Percentiles rank a stretch among this genome's conserved stretches.
Evolutionary conservation across 176 grass and related monocot genomes (phyloP).

Genomic region (Zea luxurians): DNA sequence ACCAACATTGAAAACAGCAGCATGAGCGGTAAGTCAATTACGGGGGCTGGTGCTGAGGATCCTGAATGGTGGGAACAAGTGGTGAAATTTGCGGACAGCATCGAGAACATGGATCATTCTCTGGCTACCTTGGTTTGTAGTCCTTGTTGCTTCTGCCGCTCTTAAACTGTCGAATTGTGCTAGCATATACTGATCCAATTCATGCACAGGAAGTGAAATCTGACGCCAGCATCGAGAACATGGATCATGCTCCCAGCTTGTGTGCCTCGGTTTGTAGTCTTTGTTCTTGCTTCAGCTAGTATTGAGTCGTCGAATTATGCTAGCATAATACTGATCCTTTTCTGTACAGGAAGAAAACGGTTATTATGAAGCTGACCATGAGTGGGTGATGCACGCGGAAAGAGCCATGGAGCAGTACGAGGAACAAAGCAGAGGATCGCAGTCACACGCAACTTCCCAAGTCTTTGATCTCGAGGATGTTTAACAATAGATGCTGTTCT

Average conservation of each 20-base stretch:
- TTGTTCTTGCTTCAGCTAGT: not conserved
- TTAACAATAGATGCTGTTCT: too few species aligned
- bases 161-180: not conserved
- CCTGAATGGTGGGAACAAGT: conserved; percentile 84
- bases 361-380: not conserved
- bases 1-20: conserved; percentile 38
- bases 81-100: conserved; percentile 62
- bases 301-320: not conserved
- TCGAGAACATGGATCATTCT: conserved; percentile 51
- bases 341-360: not conserved
- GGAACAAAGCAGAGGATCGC: not conserved
- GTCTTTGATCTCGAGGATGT: not conserved
- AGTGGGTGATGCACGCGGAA: not conserved
- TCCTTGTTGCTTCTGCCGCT: not conserved
- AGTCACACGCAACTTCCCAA: not conserved
- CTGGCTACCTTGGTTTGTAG: conserved; percentile 47
- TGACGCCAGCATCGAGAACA: not conserved
- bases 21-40: conserved; percentile 18
- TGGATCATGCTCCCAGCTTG: not conserved
- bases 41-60: conserved; percentile 48
- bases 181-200: not conserved
- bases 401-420: not conserved
- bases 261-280: not conserved
- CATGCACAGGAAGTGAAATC: not conserved
- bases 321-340: not conserved